These are phyloP conservation scores for Penicillium sp. DNA, from an alignment of 2,329 filamentous ascomycete species.

Conservation along the genomic window DNA sequence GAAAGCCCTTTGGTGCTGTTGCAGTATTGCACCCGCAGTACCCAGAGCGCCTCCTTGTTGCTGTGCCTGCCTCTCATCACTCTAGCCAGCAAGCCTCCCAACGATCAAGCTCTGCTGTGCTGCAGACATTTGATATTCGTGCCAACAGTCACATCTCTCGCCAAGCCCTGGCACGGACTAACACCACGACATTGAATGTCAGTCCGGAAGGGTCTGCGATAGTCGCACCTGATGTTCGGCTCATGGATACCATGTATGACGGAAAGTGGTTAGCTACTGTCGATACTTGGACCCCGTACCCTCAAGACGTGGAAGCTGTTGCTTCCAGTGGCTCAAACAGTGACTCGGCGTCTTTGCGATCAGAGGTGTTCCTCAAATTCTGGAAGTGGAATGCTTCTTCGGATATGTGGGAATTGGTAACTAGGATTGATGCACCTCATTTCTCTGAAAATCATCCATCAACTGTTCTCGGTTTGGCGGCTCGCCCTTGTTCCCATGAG, in stretches of 20 bases:
- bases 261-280: slow-evolving; percentile 87
- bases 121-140: slow-evolving; percentile 85
- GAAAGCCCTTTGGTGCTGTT: slow-evolving; percentile 29
- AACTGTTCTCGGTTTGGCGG: slow-evolving; percentile 66
- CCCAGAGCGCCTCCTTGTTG: slow-evolving; percentile 62
- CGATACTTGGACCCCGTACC: slow-evolving; percentile 80
- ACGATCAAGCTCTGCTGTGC: slow-evolving; percentile 51
- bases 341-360: slow-evolving; percentile 36
- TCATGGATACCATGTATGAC: slow-evolving; percentile 70
- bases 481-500: slow-evolving; percentile 62
- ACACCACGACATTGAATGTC: slow-evolving; percentile 74
- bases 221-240: slow-evolving; percentile 70
- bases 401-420: slow-evolving; percentile 67
- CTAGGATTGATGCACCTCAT: slow-evolving; percentile 81
- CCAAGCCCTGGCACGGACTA: slow-evolving; percentile 84
- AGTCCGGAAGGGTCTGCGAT: slow-evolving; percentile 67
- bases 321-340: slow-evolving; percentile 37
- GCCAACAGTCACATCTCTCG: slow-evolving; percentile 73
- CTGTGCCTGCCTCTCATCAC: slow-evolving; percentile 56
- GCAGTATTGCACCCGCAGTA: slow-evolving; percentile 61
- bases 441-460: slow-evolving; percentile 50
- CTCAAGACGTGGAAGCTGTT: slow-evolving; percentile 61
- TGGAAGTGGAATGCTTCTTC: slow-evolving; percentile 64
- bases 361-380: slow-evolving; percentile 81
- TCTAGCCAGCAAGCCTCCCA: slow-evolving; percentile 30